Conservation (phyloP, 805 yeast genomes). For the Teunomyces kruisii region DNA sequence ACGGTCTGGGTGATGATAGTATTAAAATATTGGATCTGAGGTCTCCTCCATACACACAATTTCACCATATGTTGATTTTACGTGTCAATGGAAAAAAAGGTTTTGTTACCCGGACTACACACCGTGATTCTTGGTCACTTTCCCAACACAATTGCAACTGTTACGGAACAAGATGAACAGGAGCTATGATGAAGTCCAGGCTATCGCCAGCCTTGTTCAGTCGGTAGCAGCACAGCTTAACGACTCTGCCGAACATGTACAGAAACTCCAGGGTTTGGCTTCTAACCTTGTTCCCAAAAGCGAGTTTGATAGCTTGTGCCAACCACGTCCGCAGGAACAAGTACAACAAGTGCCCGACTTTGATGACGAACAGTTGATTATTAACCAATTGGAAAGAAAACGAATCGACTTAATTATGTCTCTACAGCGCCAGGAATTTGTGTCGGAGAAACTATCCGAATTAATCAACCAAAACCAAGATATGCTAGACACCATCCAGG, state of each 20-base stretch:
- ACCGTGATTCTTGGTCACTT: background rate
- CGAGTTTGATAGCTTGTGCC: slow-evolving; percentile 12
- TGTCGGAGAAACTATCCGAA: slow-evolving; percentile 30
- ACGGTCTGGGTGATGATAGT: background rate
- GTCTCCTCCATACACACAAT: background rate
- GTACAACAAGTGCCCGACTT: slow-evolving; percentile 1
- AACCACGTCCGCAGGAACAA: slow-evolving; percentile 6
- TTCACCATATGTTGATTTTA: slow-evolving; percentile 2
- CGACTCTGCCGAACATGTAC: slow-evolving; percentile 20
- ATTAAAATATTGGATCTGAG: background rate
- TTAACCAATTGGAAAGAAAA: slow-evolving; percentile 25
- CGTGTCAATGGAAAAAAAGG: slow-evolving; percentile 4
- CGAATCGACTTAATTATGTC: slow-evolving; percentile 34
- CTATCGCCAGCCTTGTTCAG: slow-evolving; percentile 16
- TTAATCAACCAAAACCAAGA: slow-evolving; percentile 34
- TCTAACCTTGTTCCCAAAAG: slow-evolving; percentile 18
- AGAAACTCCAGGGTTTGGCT: slow-evolving; percentile 16
- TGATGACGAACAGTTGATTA: slow-evolving; percentile 11
- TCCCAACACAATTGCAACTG: background rate
- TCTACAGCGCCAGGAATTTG: slow-evolving; percentile 39
- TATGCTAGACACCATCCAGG: slow-evolving; percentile 32
- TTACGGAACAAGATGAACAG: slow-evolving; percentile 15
- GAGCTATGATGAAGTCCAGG: slow-evolving; percentile 18
- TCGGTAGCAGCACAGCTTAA: slow-evolving; percentile 16
- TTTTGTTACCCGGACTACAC: background rate